Conservation (phyloP, 1,284 basidiomycete species). For the Boletus mariae region DNA sequence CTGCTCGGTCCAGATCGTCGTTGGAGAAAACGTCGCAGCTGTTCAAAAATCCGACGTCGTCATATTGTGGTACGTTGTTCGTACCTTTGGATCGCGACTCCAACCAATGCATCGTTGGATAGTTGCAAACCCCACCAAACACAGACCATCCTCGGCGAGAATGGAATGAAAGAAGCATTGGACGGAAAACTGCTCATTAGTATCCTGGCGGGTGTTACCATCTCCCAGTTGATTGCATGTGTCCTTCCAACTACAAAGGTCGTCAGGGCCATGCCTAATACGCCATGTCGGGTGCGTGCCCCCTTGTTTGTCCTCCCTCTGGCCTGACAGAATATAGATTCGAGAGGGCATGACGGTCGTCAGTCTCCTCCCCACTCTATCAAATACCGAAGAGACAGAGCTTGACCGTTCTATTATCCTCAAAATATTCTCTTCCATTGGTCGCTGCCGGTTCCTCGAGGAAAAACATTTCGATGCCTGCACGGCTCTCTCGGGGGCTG, state of each 20-base stretch:
- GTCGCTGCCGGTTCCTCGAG: constrained; percentile 89
- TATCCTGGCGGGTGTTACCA: constrained; percentile 93
- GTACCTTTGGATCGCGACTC: background rate
- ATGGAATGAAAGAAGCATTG: constrained; percentile 85
- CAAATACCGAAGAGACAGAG: constrained; percentile 44
- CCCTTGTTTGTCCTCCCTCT: background rate
- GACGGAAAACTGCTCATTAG: constrained; percentile 91
- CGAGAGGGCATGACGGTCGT: constrained; percentile 97
- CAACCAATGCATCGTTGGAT: constrained; percentile 3
- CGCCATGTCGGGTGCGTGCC: constrained; percentile 82
- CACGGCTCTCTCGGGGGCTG: constrained; percentile 93
- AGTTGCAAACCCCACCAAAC: constrained; percentile 96
- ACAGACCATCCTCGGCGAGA: constrained; percentile 66
- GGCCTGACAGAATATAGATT: constrained; percentile 53
- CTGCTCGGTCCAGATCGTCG: constrained; percentile 64
- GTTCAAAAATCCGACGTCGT: constrained; percentile 80
- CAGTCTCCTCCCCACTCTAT: constrained; percentile 59
- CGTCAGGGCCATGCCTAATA: constrained; percentile 98
- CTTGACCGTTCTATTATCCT: constrained; percentile 76
- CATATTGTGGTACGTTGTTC: constrained; percentile 69
- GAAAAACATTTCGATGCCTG: constrained; percentile 99
- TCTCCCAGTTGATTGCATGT: constrained; percentile 75
- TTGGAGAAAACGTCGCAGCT: constrained; percentile 70
- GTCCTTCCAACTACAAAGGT: constrained; percentile 78
- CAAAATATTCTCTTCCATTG: constrained; percentile 94